Conservation (phyloP, 106 monocot species). For the Allium sativum region DNA sequence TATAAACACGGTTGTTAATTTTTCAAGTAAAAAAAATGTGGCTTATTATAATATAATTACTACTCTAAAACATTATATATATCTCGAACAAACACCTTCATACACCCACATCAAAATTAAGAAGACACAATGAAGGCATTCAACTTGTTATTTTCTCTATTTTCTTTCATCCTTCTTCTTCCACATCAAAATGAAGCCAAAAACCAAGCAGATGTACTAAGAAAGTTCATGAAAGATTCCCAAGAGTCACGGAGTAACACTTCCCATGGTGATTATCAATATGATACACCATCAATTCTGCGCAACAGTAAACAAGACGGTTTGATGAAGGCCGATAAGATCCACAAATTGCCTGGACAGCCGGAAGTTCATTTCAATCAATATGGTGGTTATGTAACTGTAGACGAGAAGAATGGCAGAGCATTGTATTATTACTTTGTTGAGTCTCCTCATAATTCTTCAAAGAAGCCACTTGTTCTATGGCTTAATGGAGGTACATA, state of each 20-base stretch:
- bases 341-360: constrained; percentile 32
- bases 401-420: constrained; percentile 23
- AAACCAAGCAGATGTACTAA: constrained; percentile 11
- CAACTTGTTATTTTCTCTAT: not conserved
- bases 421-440: constrained; percentile 51
- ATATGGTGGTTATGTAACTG: constrained; percentile 35
- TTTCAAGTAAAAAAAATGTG: too few species aligned
- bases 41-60: too few species aligned
- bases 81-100: too few species aligned
- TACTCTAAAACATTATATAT: too few species aligned
- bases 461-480: constrained; percentile 25
- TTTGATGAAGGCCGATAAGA: constrained; percentile 24
- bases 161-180: not conserved
- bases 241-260: constrained; percentile 1
- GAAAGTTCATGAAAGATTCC: constrained; percentile 5
- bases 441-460: constrained; percentile 20
- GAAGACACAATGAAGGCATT: not conserved
- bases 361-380: constrained; percentile 30
- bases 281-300: not conserved
- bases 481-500: constrained; percentile 55
- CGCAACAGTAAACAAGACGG: constrained; percentile 5
- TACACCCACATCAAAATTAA: not conserved
- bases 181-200: not conserved
- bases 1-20: too few species aligned
- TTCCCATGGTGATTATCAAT: not conserved